Evolutionary conservation across 306 rosid genomes (phyloP).

Genomic region (Dicorynia guianensis): DNA sequence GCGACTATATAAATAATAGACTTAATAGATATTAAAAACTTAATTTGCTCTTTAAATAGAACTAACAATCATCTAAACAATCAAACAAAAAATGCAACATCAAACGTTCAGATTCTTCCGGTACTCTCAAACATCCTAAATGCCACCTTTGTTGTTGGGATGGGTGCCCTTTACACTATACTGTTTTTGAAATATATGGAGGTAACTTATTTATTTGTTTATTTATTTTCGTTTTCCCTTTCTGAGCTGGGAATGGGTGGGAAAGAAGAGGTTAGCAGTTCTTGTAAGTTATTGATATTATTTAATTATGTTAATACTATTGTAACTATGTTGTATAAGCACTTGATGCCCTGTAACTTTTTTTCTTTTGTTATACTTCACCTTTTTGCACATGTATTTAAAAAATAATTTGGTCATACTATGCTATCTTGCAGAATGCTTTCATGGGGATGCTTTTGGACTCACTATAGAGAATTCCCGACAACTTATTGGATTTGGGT

Average conservation of each 20-base stretch:
- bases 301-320: background rate
- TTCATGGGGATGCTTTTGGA: conserved; percentile 92
- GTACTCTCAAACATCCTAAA: conserved; percentile 58
- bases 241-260: conserved; percentile 26
- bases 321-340: conserved; percentile 15
- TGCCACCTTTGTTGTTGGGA: conserved; percentile 82
- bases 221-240: background rate
- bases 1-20: no score
- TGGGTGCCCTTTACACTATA: conserved; percentile 53
- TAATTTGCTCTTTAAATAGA: no score
- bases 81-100: no score
- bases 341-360: conserved; percentile 5
- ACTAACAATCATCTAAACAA: no score
- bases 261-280: conserved; percentile 25
- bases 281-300: no score
- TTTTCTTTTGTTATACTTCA: background rate
- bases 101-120: conserved; percentile 44
- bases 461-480: conserved; percentile 61
- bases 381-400: conserved; percentile 24
- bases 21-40: no score
- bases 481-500: conserved; percentile 83
- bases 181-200: conserved; percentile 83
- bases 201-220: conserved; percentile 68
- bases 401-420: conserved; percentile 34
- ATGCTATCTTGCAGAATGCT: conserved; percentile 83